Base-by-base conservation (phyloP, 108 stramenopile species). In the Mediolabrus comicus region DNA sequence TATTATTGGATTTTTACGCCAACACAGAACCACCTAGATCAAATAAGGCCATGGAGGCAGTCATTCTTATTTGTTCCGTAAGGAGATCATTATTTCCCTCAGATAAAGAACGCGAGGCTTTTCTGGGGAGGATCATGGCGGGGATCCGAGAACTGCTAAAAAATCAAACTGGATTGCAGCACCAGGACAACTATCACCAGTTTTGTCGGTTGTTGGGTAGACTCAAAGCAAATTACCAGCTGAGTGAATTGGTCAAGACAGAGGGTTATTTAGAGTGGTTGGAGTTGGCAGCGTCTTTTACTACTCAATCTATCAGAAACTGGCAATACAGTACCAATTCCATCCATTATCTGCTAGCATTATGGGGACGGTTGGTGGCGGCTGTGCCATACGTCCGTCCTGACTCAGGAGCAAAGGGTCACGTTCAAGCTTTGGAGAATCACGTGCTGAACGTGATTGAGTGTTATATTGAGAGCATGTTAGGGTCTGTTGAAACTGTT, bases 311-410 rank as follows among this genome's bases (percentile, higher is more conserved):
- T 11, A 91, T 98, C 39, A 80, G 88, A 67, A 96, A 98, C 77
- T 97, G 97, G 97, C 97, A 98, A 69, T 97, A 95, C 75, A 83
- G 80, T 64, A 95, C 92, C 52, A 98, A 97, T 73, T 92, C 92
- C 26, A 96, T 99, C 63, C 97, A 98, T 75, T 99, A 99, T 72
- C 81, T 99, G 36, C 75, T 99, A 39, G 95, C 95, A 16, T 83
- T 99, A 52, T 99, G 97, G 97, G 96, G 92, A 7, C 74, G 97
- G 25, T 79, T 99, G 41, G 97, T 98, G 26, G 95, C 97, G 6
- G 98, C 98, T n/a, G 92, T 99, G 25, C 98, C 98, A 0, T 98
- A 99, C 74, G 95, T 99, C 30, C 83, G 96, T 53, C 86, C 93
- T 17, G 96, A 96, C 41, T 82, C 92, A 10, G 96, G 92, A 19